Percentiles rank a stretch among this genome's conserved stretches.
These are phyloP conservation scores for Pseudonectria buxi DNA, from an alignment of 2,329 filamentous ascomycete genomes.

Conservation along the genomic window DNA sequence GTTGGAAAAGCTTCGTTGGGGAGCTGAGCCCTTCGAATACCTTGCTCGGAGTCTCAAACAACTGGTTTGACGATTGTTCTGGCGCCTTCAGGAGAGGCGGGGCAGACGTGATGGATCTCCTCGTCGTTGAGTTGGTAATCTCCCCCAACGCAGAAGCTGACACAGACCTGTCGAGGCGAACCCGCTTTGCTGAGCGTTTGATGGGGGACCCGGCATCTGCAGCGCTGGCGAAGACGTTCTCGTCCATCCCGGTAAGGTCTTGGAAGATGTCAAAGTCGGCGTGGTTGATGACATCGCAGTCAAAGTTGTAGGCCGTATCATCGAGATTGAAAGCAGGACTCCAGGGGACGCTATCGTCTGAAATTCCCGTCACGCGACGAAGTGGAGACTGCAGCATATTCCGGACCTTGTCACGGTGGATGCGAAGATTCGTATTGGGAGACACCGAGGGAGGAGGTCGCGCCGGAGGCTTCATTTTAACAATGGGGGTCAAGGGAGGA, in stretches of 20 bases:
- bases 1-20: conserved; percentile 44
- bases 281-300: conserved; percentile 43
- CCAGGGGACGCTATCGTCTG: conserved; percentile 49
- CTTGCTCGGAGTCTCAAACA: conserved; percentile 52
- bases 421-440: conserved; percentile 83
- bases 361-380: conserved; percentile 36
- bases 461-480: conserved; percentile 65
- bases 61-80: conserved; percentile 30
- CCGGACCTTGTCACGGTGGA: conserved; percentile 78
- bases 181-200: conserved; percentile 55
- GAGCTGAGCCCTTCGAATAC: conserved; percentile 48
- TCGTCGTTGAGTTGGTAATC: conserved; percentile 46
- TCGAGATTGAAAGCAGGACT: conserved; percentile 63
- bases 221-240: conserved; percentile 31
- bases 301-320: conserved; percentile 43
- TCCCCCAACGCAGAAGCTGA: conserved; percentile 58
- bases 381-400: conserved; percentile 75
- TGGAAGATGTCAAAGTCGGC: conserved; percentile 59
- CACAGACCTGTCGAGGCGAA: conserved; percentile 56
- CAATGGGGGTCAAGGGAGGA: conserved; percentile 73
- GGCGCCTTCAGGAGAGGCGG: conserved; percentile 43
- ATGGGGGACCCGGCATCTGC: conserved; percentile 56
- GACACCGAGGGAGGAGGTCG: conserved; percentile 67
- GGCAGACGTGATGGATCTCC: conserved; percentile 44
- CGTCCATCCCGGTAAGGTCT: conserved; percentile 26